phyloP scores from a whole-genome alignment of 371 early-diverging fungal genomes.

The Mycotypha africana region DNA sequence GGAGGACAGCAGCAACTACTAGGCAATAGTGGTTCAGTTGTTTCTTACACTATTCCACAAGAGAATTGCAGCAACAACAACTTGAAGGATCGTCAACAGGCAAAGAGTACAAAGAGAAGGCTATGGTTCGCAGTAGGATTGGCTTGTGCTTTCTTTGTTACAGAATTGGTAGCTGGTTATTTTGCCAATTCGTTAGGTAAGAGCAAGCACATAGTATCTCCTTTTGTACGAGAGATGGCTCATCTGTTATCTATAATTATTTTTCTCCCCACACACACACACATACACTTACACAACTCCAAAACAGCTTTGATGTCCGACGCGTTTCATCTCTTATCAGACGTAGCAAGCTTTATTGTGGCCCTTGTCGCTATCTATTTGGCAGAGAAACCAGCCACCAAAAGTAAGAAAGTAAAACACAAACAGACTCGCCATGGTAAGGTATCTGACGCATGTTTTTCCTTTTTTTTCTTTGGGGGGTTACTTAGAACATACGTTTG shows the following conservation, averaged over 20 bases:
- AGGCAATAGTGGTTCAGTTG: slow-evolving; percentile 1
- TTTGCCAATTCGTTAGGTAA: slow-evolving; percentile 54
- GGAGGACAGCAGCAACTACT: not conserved
- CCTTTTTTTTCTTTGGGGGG: too few relatives aligned
- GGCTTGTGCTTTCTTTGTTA: slow-evolving; percentile 59
- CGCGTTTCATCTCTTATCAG: slow-evolving; percentile 70
- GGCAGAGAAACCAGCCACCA: slow-evolving; percentile 64
- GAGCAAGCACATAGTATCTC: too few relatives aligned
- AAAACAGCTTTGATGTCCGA: slow-evolving; percentile 69
- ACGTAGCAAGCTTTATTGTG: slow-evolving; percentile 68
- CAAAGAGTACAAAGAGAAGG: slow-evolving; percentile 32
- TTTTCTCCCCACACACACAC: too few relatives aligned
- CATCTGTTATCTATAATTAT: not conserved
- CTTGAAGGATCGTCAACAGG: slow-evolving; percentile 4
- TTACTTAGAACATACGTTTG: slow-evolving; percentile 66
- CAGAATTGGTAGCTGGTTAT: slow-evolving; percentile 66
- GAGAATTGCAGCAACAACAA: slow-evolving; percentile 24
- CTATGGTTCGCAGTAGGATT: slow-evolving; percentile 49
- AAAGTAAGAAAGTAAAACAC: slow-evolving; percentile 26
- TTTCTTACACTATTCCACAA: slow-evolving; percentile 11
- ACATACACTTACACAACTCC: not conserved
- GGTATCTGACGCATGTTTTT: not conserved
- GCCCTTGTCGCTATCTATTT: slow-evolving; percentile 68
- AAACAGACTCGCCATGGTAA: too few relatives aligned
- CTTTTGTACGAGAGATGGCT: not conserved